These are phyloP conservation scores for Arachnomyces sp. DNA, from an alignment of 2,329 filamentous ascomycete species.

Conservation along the genomic window DNA sequence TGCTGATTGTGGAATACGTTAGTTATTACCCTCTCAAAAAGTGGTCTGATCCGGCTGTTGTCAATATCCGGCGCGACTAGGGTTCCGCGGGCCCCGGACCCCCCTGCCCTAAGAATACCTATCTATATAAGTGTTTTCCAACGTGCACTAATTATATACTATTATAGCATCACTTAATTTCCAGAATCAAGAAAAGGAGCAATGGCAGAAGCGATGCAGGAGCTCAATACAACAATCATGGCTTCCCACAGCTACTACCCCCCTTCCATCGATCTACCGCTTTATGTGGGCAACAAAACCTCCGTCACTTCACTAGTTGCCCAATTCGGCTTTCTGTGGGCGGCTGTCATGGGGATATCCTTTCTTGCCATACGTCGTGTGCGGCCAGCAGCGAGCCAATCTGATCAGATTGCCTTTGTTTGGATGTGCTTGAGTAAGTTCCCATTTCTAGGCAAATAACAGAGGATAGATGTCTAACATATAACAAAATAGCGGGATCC, in stretches of 20 bases:
- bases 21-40: too few relatives aligned
- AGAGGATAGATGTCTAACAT: neutral
- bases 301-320: conserved; percentile 48
- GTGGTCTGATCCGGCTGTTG: too few relatives aligned
- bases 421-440: conserved; percentile 63
- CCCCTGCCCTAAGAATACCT: too few relatives aligned
- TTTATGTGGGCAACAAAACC: conserved; percentile 56
- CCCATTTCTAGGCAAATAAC: neutral
- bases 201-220: too few relatives aligned
- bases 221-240: too few relatives aligned
- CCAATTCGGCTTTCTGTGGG: conserved; percentile 50
- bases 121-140: too few relatives aligned
- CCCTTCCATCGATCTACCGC: conserved; percentile 47
- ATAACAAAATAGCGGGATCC: conserved; percentile 37
- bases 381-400: conserved; percentile 41
- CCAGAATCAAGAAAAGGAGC: too few relatives aligned
- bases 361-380: conserved; percentile 43
- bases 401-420: conserved; percentile 51
- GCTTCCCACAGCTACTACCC: conserved; percentile 63
- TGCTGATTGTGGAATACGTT: too few relatives aligned
- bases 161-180: too few relatives aligned
- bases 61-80: too few relatives aligned
- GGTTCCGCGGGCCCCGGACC: too few relatives aligned
- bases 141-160: too few relatives aligned
- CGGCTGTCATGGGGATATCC: conserved; percentile 48